Evolutionary conservation across 176 grass and related monocot genomes (phyloP), one percentile per base, ranked within the genome.

Genomic region (Olyra latifolia): DNA sequence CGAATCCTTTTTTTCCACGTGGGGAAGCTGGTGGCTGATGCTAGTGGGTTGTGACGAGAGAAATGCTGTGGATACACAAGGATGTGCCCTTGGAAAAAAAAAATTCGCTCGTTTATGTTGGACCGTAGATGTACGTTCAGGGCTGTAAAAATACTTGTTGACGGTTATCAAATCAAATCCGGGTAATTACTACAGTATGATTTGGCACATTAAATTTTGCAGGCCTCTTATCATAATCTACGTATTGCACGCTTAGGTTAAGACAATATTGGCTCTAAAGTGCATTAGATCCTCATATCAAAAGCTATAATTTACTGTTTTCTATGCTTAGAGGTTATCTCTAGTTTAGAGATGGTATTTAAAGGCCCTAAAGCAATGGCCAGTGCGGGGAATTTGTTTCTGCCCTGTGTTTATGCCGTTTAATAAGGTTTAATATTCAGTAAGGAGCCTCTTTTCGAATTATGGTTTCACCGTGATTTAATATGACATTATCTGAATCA

Each of bases 21-120:
- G 54, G 55, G 13, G 23, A 43, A 27, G 19, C 43, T 0, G 7
- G 71, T 81, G 78, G 28, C 1, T 12, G 41, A 25, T 23, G 42
- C 35, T 53, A 2, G 24, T 42, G 8, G 12, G 62, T 27, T 81
- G 70, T 22, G 43, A 53, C 2, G 1, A 8, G 42, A 53, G 8
- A 87, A 87, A 76, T 10, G 78, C 44, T 70, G 25, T 1, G 71
- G 1, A 23, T 76, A 76, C 85, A 19, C 30, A 4, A 0, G 0
- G 2, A 27, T 29, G 28, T 60, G 8, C 49, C 71, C n/a, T 28
- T 14, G 20, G 14, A 48, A 38, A 28, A 52, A 0, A 15, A 19
- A 39, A 0, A 9, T 28, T 5, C 0, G 0, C 3, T 25, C 25
- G 25, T 58, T 7, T 2, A 13, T 27, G 7, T 7, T 61, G 3